These are phyloP conservation scores for Rhexocercosporidium sp. DNA, from an alignment of 2,329 filamentous ascomycete species.

Conservation along the genomic window DNA sequence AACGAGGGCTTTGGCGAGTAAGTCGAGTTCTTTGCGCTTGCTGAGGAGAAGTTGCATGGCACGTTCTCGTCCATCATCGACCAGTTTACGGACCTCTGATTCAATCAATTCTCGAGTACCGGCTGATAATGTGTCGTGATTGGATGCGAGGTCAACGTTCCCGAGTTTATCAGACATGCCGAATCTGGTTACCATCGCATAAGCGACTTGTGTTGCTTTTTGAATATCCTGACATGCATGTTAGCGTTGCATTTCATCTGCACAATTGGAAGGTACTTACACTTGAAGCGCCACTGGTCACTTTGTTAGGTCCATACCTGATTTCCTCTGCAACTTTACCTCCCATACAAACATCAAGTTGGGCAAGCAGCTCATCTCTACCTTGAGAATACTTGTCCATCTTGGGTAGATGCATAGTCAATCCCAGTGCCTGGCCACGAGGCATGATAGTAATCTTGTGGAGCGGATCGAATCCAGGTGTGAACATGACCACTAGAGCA, in stretches of 20 bases:
- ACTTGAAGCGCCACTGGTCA: slow-evolving; percentile 84
- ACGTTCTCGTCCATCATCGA: slow-evolving; percentile 81
- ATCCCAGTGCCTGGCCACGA: slow-evolving; percentile 82
- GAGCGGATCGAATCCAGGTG: slow-evolving; percentile 72
- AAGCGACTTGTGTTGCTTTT: slow-evolving; percentile 80
- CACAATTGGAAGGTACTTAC: slow-evolving; percentile 53
- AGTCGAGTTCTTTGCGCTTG: slow-evolving; percentile 83
- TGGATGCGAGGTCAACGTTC: slow-evolving; percentile 83
- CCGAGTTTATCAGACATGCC: slow-evolving; percentile 90
- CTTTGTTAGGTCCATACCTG: slow-evolving; percentile 87
- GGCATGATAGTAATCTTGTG: slow-evolving; percentile 99
- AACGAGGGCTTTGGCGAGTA: slow-evolving; percentile 85
- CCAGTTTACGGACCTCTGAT: slow-evolving; percentile 80
- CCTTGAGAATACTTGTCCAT: slow-evolving; percentile 91
- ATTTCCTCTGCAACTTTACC: slow-evolving; percentile 92
- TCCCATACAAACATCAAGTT: slow-evolving; percentile 81
- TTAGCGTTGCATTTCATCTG: slow-evolving; percentile 38
- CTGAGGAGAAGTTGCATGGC: slow-evolving; percentile 73
- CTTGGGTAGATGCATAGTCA: slow-evolving; percentile 86
- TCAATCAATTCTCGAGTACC: slow-evolving; percentile 90
- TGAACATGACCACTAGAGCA: slow-evolving; percentile 86
- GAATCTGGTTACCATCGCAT: slow-evolving; percentile 84
- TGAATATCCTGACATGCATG: slow-evolving; percentile 72
- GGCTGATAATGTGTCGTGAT: slow-evolving; percentile 81
- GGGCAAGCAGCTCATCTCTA: slow-evolving; percentile 81